Base-by-base conservation (phyloP, 2,329 filamentous ascomycete species). In the Fusarium odoratissimum region DNA sequence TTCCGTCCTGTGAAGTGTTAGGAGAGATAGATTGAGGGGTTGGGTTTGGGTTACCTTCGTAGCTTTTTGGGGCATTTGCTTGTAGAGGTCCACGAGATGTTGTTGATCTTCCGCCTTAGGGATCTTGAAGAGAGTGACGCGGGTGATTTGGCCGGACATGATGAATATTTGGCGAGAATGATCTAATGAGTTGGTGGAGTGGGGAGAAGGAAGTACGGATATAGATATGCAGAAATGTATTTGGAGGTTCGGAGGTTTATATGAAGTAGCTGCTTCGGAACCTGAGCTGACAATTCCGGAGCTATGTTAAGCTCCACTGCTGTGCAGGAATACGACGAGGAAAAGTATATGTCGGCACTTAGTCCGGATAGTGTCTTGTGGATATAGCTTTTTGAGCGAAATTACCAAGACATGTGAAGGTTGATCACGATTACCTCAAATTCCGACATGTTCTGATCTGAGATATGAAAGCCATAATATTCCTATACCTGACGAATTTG, bases 1-100 rank as follows among this genome's bases (percentile, higher is more conserved):
- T 87, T 48, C 88, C 89, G 63, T 91, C 85, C 90, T 91, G 7
- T 5, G 1, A 8, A 9, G 4, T 25, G 6, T 23, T 37, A 45
- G 13, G 13, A 2, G 5, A 0, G 1, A 8, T 3, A 1, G 44
- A 16, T 17, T 6, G 4, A 12, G 2, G 8, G 6, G 6, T 7
- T n/a, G 5, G 10, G 1, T 4, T 8, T 31, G 7, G 52, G 42
- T 21, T 23, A 85, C 70, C 71, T 82, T 79, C 64, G 81, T 17
- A n/a, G 82, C 77, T 35, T 78, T 71, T 19, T 58, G 41, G 0
- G 78, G 77, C 78, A 83, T 78, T 21, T 72, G 57, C n/a, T 72
- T 77, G 67, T 83, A 83, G 6, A 80, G 68, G 0, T 73, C 68
- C 2, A 83, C 33, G 12, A 83, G 60, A 17, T 73, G 78, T 28